These are phyloP conservation scores for Fusarium devonianum DNA, from an alignment of 2,329 filamentous ascomycete species.

Conservation along the genomic window DNA sequence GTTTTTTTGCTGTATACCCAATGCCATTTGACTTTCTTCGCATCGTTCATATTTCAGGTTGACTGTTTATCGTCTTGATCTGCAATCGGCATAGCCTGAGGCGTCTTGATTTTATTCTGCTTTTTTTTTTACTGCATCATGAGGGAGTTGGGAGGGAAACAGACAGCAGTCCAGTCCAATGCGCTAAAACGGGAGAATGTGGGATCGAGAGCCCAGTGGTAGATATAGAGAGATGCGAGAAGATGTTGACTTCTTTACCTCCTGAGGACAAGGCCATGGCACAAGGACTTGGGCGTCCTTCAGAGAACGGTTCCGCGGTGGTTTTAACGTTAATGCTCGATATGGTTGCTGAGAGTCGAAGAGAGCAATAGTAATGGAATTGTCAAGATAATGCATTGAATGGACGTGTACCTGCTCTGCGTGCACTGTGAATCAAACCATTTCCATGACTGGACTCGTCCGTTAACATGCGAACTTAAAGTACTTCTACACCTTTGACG, in stretches of 20 bases:
- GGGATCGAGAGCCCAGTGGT: neutral
- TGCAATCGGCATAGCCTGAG: constrained; percentile 38
- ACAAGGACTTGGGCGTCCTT: too few species aligned
- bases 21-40: constrained; percentile 16
- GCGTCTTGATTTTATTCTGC: constrained; percentile 33
- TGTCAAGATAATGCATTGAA: too few species aligned
- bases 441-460: too few species aligned
- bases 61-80: constrained; percentile 14
- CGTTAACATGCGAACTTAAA: neutral
- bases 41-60: constrained; percentile 7
- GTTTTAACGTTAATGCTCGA: too few species aligned
- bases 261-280: too few species aligned
- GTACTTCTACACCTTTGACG: too few species aligned
- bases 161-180: neutral
- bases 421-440: neutral
- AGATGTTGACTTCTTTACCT: neutral
- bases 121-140: constrained; percentile 10
- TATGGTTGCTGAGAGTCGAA: too few species aligned
- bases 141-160: constrained; percentile 30
- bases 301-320: too few species aligned
- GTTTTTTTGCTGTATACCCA: constrained; percentile 40
- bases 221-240: neutral
- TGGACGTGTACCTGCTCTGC: too few species aligned
- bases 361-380: too few species aligned
- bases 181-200: neutral